Percentiles rank a stretch among this genome's conserved stretches.
Evolutionary conservation across 768 basidiomycete species (phyloP).

Genomic region (Mycena filopes): DNA sequence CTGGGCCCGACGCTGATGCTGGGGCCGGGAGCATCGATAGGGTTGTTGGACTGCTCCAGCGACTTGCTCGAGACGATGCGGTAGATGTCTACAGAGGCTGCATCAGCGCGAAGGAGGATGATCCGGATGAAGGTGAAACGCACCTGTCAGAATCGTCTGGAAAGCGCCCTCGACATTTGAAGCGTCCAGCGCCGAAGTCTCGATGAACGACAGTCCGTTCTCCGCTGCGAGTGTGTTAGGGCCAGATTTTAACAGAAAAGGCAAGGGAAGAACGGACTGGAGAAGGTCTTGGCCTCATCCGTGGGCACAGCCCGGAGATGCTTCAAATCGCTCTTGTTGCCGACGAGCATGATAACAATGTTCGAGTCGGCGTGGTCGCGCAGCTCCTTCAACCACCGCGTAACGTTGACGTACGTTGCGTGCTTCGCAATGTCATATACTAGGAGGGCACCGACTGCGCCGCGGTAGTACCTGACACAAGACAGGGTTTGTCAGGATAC

Average conservation of each 20-base stretch:
- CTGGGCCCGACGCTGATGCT: constrained; percentile 88
- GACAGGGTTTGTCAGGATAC: constrained; percentile 6
- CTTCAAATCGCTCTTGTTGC: constrained; percentile 99
- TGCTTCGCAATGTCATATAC: constrained; percentile 97
- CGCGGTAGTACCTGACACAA: constrained; percentile 88
- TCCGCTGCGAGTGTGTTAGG: constrained; percentile 65
- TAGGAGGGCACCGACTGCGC: constrained; percentile 91
- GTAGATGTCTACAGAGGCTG: constrained; percentile 82
- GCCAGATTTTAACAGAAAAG: background rate
- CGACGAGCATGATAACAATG: constrained; percentile 96
- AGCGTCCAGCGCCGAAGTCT: constrained; percentile 99
- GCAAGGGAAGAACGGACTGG: constrained; percentile 63
- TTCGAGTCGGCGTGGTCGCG: constrained; percentile 94
- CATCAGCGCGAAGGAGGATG: constrained; percentile 11
- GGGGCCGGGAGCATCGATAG: constrained; percentile 83
- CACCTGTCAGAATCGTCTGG: constrained; percentile 94
- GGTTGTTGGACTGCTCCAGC: constrained; percentile 85
- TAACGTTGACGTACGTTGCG: constrained; percentile 93
- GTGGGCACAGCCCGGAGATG: constrained; percentile 96
- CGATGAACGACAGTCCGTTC: constrained; percentile 94
- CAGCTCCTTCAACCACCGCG: constrained; percentile 96
- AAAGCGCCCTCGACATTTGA: constrained; percentile 98
- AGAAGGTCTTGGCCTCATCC: constrained; percentile 94
- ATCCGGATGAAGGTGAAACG: constrained; percentile 38
- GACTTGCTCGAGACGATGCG: constrained; percentile 96